Conservation (phyloP, 352 stramenopile species). For the Globisporangium mamillatum region DNA sequence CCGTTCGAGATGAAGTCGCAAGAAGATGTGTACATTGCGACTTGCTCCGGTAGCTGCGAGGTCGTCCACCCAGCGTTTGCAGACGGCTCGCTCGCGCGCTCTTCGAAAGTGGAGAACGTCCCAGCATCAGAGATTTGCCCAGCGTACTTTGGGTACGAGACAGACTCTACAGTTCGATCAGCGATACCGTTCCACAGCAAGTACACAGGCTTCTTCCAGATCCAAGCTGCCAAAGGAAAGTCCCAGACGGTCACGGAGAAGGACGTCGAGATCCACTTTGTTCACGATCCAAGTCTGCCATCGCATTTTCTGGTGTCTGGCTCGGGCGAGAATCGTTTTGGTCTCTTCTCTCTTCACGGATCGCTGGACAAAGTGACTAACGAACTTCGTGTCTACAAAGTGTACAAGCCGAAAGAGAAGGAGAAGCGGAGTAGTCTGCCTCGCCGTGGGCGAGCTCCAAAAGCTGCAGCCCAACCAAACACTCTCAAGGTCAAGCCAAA, state of each 20-base stretch:
- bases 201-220: slow-evolving; percentile 86
- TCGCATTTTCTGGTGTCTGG: slow-evolving; percentile 69
- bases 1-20: slow-evolving; percentile 87
- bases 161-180: slow-evolving; percentile 47
- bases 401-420: slow-evolving; percentile 83
- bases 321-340: slow-evolving; percentile 79
- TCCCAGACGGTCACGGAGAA: slow-evolving; percentile 76
- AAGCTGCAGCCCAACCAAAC: slow-evolving; percentile 13
- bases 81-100: slow-evolving; percentile 47
- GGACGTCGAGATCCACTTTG: slow-evolving; percentile 78
- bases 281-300: slow-evolving; percentile 66
- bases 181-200: slow-evolving; percentile 79
- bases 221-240: slow-evolving; percentile 83
- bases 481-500: slow-evolving; percentile 16
- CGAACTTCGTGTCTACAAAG: slow-evolving; percentile 81
- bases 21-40: slow-evolving; percentile 69
- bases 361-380: slow-evolving; percentile 74
- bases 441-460: slow-evolving; percentile 31
- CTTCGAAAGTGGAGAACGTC: slow-evolving; percentile 43
- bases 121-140: slow-evolving; percentile 39
- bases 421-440: slow-evolving; percentile 66
- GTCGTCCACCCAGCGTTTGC: slow-evolving; percentile 48
- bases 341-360: slow-evolving; percentile 66
- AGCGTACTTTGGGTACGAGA: slow-evolving; percentile 69
- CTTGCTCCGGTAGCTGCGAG: slow-evolving; percentile 29